Percentiles rank a stretch among this genome's conserved stretches.
Conservation (phyloP, 2,329 filamentous ascomycete genomes). For the Fusarium anguioides region DNA sequence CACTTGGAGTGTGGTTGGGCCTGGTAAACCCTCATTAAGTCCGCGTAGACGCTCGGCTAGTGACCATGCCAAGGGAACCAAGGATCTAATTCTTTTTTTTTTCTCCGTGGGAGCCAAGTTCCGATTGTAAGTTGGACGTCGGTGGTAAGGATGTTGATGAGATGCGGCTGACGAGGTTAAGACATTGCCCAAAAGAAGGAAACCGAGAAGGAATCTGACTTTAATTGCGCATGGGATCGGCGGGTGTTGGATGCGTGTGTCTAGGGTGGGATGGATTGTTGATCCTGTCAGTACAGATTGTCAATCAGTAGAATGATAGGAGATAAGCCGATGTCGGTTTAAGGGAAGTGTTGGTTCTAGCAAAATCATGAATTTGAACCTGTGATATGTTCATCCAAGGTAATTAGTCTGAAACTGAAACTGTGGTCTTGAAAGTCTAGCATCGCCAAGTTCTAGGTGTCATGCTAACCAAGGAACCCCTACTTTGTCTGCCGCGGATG, state of each 20-base stretch:
- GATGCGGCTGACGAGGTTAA: slow-evolving; percentile 8
- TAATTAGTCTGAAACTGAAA: too few species aligned
- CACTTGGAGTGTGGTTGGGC: background rate
- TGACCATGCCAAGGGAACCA: slow-evolving; percentile 14
- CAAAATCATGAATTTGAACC: background rate
- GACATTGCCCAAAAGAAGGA: slow-evolving; percentile 16
- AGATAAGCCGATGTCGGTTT: background rate
- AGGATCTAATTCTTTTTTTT: background rate
- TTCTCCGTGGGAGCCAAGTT: slow-evolving; percentile 1
- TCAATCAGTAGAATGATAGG: background rate
- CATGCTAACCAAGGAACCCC: background rate
- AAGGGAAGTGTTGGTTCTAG: background rate
- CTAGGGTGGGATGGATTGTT: background rate
- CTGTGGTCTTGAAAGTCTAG: background rate
- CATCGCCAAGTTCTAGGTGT: slow-evolving; percentile 26
- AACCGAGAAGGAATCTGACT: background rate
- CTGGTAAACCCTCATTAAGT: slow-evolving; percentile 25
- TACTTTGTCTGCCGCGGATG: background rate
- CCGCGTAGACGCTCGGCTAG: slow-evolving; percentile 25
- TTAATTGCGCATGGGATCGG: slow-evolving; percentile 3
- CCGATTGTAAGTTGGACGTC: background rate
- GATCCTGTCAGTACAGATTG: background rate
- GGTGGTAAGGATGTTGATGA: too few species aligned
- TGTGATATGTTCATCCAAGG: too few species aligned
- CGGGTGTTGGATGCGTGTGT: background rate